Base-by-base conservation (phyloP, 2,329 filamentous ascomycete genomes). In the Aspergillus sojae region DNA sequence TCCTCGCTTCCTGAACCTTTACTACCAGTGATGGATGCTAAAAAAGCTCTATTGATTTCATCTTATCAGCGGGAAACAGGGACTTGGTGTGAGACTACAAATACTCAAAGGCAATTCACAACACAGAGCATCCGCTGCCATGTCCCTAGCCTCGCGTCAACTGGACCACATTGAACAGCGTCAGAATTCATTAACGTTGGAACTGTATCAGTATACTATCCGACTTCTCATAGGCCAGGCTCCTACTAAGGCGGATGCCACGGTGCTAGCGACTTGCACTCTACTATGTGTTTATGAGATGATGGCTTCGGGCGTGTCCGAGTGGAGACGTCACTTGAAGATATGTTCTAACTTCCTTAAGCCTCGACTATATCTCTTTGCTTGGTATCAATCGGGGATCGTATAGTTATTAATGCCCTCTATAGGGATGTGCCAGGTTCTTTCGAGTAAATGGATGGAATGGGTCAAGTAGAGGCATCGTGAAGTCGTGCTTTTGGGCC, bases 71-170 rank as follows among this genome's bases (percentile, higher is more conserved):
- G 41, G 10, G 62, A 64, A 45, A 66, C 62, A 39, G 62, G 62
- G 5, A 64, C 56, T 9, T 64, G 62, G 64, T 66, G 64, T n/a
- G 66, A 67, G 52, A 66, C 66, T 9, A 67, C 66, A n/a, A 58
- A 67, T 58, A 64, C 64, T 2, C 53, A 66, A 14, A 62, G 34
- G 60, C 64, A 65, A 30, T 67, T 66, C 46, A 66, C 63, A 2
- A 23, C 62, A 30, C 48, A 54, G 23, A 64, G 57, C 32, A 55
- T 65, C 14, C 21, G 52, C 65, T 32, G 65, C 60, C 6, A 56
- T 66, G 10, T 52, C 66, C 12, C 53, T 67, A 14, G 66, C 66
- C 1, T 66, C 66, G 32, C 66, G 64, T 26, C 64, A 67, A 60
- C 41, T 55, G 6, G 64, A 63, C 48, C 39, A 43, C 55, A 46